Base-by-base conservation (phyloP, 805 yeast species). In the Jamesozyma jinghongensis region DNA sequence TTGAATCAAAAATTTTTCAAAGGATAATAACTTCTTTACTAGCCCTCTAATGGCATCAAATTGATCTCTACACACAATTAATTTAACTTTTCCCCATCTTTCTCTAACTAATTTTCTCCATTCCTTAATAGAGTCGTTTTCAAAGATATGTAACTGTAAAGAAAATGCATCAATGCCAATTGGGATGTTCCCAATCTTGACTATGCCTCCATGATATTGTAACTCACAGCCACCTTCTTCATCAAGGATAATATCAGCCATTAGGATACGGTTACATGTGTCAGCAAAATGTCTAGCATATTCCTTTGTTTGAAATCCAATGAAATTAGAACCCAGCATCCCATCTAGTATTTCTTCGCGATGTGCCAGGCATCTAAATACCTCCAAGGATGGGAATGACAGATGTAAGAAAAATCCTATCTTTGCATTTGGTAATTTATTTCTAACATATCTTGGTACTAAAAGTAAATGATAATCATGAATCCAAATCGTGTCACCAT, bases 361-460 rank as follows among this genome's bases (percentile, higher is more conserved):
- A 53, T 85, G 92, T 1, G 97, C 95, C 46, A 90, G 72, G 56
- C 97, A 88, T 48, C 97, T 71, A 63, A 88, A 92, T 2, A 90
- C 95, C 59, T 90, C 98, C 41, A 90, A 79, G 2, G 95, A 83
- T 7, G 98, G 98, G 67, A 90, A 90, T 1, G 97, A 83, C 11
- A 90, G 83, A 55, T 92, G 98, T 41, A 90, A 67, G 61, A 88
- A 92, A 51, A 90, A 83, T 0, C 96, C 97, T 50, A 92, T 87
- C 47, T 81, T 77, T 2, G 95, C 97, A 42, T 75, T 60, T 3
- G 97, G 97, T 16, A 87, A 59, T 48, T 70, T 65, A 44, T 77
- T 70, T 43, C 96, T 72, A 4, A 90, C 72, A 87, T 90, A 77
- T 40, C 71, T 71, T 0, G 97, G 97, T 2, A 88, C 85, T 34